Evolutionary conservation across 1,284 basidiomycete genomes (phyloP), one percentile per base, ranked within the genome.

Genomic region (Melampsora medusae): DNA sequence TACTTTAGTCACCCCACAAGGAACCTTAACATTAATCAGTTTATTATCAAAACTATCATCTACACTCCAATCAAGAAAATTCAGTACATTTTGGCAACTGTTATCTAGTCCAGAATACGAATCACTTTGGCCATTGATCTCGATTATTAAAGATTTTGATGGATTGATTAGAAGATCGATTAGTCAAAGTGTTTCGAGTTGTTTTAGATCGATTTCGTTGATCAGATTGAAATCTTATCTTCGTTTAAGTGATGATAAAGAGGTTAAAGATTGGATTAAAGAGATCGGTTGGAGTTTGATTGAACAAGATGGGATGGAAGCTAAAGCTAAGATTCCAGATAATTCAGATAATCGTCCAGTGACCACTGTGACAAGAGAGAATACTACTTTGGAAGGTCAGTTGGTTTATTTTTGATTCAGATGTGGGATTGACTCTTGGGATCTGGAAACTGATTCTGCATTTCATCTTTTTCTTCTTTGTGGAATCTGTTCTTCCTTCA

Each of bases 311-410:
- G 28, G 53, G n/a, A 22, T 56, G 50, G 25, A 59, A 5, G 17
- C 38, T 46, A 53, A 64, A 28, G 61, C 56, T 31, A 59, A 38
- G 46, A 73, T 73, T 49, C 69, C 70, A 5, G 61, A 73, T 53
- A 73, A 73, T 53, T 49, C 62, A 3, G 70, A 73, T 38, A 73
- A 73, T 42, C 65, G 70, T 46, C 70, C 70, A 19, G 70, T 73
- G 14, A 66, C 61, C 9, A 35, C 46, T 33, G 50, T 73, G 19
- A 73, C 61, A 25, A 48, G 62, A 25, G 70, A 73, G 66, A 73
- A 73, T 31, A 73, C 70, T 25, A 65, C 61, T 19, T 48, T 73
- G 19, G 61, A 73, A n/a, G 70, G 70, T 73, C 19, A 19, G 70
- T 66, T 28, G 19, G 16, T 62, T 48, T 16, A 31, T 64, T 64